Evolutionary conservation across 805 yeast species (phyloP), one percentile per base, ranked within the genome.

Genomic region (Ogataea methylovora): DNA sequence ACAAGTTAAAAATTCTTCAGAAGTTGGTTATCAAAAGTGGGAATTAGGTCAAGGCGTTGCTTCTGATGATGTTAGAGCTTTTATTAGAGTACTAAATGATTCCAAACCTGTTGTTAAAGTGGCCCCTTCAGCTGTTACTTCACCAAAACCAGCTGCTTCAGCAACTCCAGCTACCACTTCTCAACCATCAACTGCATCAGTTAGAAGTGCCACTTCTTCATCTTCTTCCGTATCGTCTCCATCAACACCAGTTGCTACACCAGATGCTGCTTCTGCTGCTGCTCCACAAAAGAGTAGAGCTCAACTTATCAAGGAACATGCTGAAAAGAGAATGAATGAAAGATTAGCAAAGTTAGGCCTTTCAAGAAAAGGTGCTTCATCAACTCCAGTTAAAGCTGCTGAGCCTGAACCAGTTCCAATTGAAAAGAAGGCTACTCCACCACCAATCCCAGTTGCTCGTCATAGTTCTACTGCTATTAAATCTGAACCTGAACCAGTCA

Each of bases 301-400:
- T 5, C 81, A 84, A n/a, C 71, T 74, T 48, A 76, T 85, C 34
- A 86, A 84, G 54, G 90, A 86, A 13, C 90, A 84, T 49, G 85
- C 85, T 3, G 73, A 73, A 46, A 77, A 79, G 48, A 73, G 84
- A 57, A 86, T 87, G 96, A 79, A 77, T 40, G 94, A 84, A 48
- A 69, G 86, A 47, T 66, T 86, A 48, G 94, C 94, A 3, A 82
- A 79, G 41, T 67, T 86, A 37, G 95, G 95, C 3, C 71, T 85
- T 39, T 60, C 67, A 16, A 63, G 76, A 51, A 52, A 51, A 4
- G 31, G 38, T 9, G 34, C 45, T 5, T 33, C 55, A 10, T 44
- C 59, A 17, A 34, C 39, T 13, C 38, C 53, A 18, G 39, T 42
- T 20, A 35, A 46, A 18, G 36, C 42, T 17, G 33, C 49, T n/a